phyloP scores from a whole-genome alignment of 2,329 filamentous ascomycete genomes.

The Colletotrichum tropicicola region DNA sequence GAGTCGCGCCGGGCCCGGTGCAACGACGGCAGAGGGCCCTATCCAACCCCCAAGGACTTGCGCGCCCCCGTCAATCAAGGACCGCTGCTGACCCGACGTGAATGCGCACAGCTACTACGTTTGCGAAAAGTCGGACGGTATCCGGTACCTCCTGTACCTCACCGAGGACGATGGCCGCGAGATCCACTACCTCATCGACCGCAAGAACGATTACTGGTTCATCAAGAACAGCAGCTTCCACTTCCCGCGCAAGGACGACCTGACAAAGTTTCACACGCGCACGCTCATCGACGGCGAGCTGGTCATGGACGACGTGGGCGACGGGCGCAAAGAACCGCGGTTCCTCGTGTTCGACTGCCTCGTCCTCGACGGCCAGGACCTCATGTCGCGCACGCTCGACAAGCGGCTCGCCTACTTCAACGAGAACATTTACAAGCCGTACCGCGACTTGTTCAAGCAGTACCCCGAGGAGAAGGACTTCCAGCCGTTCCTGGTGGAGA shows the following conservation, averaged over 20 bases:
- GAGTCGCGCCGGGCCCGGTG: conserved; percentile 37
- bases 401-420: conserved; percentile 90
- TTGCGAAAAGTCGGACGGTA: conserved; percentile 97
- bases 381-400: conserved; percentile 84
- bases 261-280: conserved; percentile 75
- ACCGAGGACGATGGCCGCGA: conserved; percentile 73
- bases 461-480: conserved; percentile 75
- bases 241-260: conserved; percentile 77
- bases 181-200: conserved; percentile 92
- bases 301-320: conserved; percentile 80
- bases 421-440: conserved; percentile 78
- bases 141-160: conserved; percentile 94
- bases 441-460: conserved; percentile 67
- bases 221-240: conserved; percentile 76
- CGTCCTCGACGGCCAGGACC: conserved; percentile 77
- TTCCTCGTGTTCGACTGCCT: conserved; percentile 96
- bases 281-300: conserved; percentile 94
- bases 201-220: conserved; percentile 96
- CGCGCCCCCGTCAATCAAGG: too few species aligned
- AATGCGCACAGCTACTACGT: conserved; percentile 85
- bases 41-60: too few species aligned
- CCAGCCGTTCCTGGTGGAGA: conserved; percentile 82
- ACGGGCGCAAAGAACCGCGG: conserved; percentile 75
- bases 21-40: neutral
- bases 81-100: conserved; percentile 6